Percentiles rank a stretch among this genome's conserved stretches.
These are phyloP conservation scores for Blastomyces gilchristii DNA, from an alignment of 2,329 filamentous ascomycete genomes.

Conservation along the genomic window DNA sequence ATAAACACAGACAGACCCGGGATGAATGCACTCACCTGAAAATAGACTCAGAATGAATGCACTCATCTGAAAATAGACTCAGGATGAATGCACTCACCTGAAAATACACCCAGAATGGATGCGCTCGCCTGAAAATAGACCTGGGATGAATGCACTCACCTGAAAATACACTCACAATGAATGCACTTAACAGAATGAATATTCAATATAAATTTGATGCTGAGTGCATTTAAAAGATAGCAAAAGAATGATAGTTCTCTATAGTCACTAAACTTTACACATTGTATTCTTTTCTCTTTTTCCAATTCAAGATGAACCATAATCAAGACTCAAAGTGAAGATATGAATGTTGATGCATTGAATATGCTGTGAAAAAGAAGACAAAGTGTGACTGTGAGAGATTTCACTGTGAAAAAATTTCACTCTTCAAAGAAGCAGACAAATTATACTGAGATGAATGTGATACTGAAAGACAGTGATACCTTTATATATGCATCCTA, in stretches of 20 bases:
- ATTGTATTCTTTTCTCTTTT: background rate
- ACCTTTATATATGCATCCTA: conserved; percentile 3
- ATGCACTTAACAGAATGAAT: background rate
- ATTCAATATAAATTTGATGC: background rate
- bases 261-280: background rate
- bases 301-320: background rate
- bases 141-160: background rate
- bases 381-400: background rate
- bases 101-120: background rate
- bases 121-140: background rate
- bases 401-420: background rate
- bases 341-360: background rate
- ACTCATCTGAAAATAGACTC: no score
- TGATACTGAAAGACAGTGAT: background rate
- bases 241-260: background rate
- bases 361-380: background rate
- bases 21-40: no score
- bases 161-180: background rate
- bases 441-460: background rate
- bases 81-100: no score
- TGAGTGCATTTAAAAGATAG: background rate
- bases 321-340: background rate
- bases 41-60: no score
- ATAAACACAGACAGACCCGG: background rate
- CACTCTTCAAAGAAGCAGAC: conserved; percentile 1